A percentile compares a stretch with the other conserved stretches of the same genome.
Evolutionary conservation across 495 filamentous ascomycete species (phyloP).

Genomic region (Ramalina peruviana): DNA sequence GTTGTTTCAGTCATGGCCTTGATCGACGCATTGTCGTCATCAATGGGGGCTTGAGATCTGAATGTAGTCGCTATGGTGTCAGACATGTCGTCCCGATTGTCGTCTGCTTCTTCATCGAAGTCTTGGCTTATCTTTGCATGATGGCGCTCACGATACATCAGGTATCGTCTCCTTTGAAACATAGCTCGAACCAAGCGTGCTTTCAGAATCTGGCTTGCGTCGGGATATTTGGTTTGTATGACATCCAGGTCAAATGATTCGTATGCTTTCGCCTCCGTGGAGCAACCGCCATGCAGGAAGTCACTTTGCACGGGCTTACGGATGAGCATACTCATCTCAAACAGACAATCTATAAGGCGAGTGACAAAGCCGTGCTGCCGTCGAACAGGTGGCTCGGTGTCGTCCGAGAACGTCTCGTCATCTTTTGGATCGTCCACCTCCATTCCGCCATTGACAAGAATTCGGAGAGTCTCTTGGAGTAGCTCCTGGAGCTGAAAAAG

Average conservation of each 20-base stretch:
- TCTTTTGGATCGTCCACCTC: neutral
- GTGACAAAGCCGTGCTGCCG: constrained; percentile 1
- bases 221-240: constrained; percentile 18
- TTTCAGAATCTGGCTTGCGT: constrained; percentile 12
- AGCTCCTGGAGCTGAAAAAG: neutral
- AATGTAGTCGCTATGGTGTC: constrained; percentile 2
- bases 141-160: constrained; percentile 29
- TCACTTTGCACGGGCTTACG: constrained; percentile 23
- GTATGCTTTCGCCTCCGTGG: constrained; percentile 14
- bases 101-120: neutral
- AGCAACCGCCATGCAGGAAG: constrained; percentile 16
- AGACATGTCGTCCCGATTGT: neutral
- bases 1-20: neutral
- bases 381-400: neutral
- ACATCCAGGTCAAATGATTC: constrained; percentile 18
- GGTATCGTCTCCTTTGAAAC: constrained; percentile 26
- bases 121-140: constrained; percentile 21
- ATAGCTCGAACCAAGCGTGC: constrained; percentile 29
- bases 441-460: neutral
- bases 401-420: neutral
- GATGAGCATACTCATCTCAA: constrained; percentile 14
- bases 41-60: neutral
- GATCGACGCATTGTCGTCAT: neutral
- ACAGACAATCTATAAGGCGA: constrained; percentile 12
- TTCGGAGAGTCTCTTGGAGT: neutral